Evolutionary conservation across 164 flowering plant genomes (phyloP).

Genomic region (Magnolia kwangsiensis): DNA sequence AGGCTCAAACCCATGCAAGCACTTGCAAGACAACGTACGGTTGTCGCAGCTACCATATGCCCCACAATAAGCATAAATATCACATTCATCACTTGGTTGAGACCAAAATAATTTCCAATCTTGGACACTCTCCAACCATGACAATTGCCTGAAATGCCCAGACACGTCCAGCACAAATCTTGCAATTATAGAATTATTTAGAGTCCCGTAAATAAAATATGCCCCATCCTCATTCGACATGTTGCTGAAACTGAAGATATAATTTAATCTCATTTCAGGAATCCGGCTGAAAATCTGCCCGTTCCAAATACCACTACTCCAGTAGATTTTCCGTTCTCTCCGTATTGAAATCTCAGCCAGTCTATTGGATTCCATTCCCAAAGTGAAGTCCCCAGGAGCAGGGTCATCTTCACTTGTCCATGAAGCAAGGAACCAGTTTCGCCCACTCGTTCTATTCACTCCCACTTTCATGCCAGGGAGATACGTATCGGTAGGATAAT

Average conservation of each 20-base stretch:
- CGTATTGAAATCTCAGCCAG: no score
- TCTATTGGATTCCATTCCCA: not conserved
- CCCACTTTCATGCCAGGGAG: conserved; percentile 50
- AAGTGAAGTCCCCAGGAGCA: not conserved
- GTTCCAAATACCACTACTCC: no score
- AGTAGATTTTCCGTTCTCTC: no score
- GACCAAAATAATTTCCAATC: not conserved
- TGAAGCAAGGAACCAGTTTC: conserved; percentile 31
- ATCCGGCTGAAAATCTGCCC: no score
- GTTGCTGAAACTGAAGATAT: no score
- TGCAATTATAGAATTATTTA: no score
- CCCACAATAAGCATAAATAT: not conserved
- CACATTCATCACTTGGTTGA: not conserved
- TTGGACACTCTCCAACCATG: not conserved
- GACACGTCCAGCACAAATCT: not conserved
- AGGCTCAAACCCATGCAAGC: no score
- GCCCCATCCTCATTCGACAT: no score
- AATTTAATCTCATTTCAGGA: no score
- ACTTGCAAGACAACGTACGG: no score
- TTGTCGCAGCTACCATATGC: no score
- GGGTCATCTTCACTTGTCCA: conserved; percentile 50
- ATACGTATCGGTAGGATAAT: conserved; percentile 34
- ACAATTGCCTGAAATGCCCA: not conserved
- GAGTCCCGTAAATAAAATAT: no score
- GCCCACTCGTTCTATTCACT: conserved; percentile 28